Conservation (phyloP, 345 rosid species). For the Gossypium longicalyx region DNA sequence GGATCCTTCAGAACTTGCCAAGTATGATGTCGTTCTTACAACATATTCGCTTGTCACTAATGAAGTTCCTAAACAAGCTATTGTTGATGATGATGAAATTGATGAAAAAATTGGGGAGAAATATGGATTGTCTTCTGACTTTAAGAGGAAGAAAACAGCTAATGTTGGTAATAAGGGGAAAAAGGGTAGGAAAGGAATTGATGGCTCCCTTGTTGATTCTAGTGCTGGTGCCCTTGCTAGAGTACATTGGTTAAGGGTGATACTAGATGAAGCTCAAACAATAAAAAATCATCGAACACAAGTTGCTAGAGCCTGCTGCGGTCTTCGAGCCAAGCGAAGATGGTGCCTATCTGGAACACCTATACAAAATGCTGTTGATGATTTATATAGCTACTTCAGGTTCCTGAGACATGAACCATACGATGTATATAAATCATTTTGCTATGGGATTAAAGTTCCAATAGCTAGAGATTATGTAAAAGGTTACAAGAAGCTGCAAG, state of each 20-base stretch:
- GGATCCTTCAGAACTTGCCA: slow-evolving; percentile 78
- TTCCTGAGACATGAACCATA: slow-evolving; percentile 89
- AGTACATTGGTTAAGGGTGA: slow-evolving; percentile 79
- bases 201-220: slow-evolving; percentile 48
- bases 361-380: slow-evolving; percentile 85
- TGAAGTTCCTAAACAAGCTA: slow-evolving; percentile 89
- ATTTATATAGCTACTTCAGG: slow-evolving; percentile 93
- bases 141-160: slow-evolving; percentile 51
- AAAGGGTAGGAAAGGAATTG: slow-evolving; percentile 58
- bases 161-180: slow-evolving; percentile 56
- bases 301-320: slow-evolving; percentile 95
- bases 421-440: slow-evolving; percentile 60
- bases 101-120: slow-evolving; percentile 62
- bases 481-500: slow-evolving; percentile 95
- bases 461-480: slow-evolving; percentile 61
- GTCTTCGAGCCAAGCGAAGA: slow-evolving; percentile 89
- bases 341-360: slow-evolving; percentile 99
- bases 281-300: slow-evolving; percentile 95
- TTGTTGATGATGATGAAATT: slow-evolving; percentile 69
- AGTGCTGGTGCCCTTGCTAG: slow-evolving; percentile 75
- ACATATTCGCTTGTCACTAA: slow-evolving; percentile 82
- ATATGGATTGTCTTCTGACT: slow-evolving; percentile 59
- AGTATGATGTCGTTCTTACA: slow-evolving; percentile 83
- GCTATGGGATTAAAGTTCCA: slow-evolving; percentile 54
- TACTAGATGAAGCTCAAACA: slow-evolving; percentile 97